Evolutionary conservation across 371 early-diverging fungal genomes (phyloP), one percentile per base, ranked within the genome.

Genomic region (Mucor velutinosus): DNA sequence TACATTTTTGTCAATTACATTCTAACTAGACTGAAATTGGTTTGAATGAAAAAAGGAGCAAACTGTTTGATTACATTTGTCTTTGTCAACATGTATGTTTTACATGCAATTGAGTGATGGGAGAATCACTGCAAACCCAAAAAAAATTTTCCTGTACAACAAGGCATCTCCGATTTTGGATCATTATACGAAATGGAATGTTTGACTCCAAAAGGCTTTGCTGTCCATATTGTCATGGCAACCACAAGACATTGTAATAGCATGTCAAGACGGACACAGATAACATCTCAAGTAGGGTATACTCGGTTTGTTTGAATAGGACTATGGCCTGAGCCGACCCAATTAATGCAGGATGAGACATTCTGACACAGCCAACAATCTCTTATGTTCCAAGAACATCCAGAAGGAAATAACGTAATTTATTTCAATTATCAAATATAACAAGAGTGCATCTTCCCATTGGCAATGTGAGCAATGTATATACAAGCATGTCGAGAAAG

Each of bases 31-130:
- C 53, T 53, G 14, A 4, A 53, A 53, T 53, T 53, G 53, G 53
- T 4, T 27, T 53, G 53, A 53, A 53, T 53, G 53, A 53, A 53
- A 53, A 49, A 53, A 53, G 53, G 53, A 53, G 53, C 21, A 21
- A 45, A 47, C 21, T 47, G 47, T 19, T 47, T 47, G 11, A 47
- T n/a, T 7, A 35, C 37, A 35, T 35, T 10, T 35, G 12, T 35
- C 37, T 35, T 35, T 35, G 37, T 35, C 37, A 35, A 35, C 37
- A 35, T 35, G 37, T 35, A 35, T 35, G 2, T 30, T 30, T 12
- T 7, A 33, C 4, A 8, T 35, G 12, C 12, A 35, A 35, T 53
- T 3, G 4, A 53, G 53, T 27, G 53, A 53, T 53, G 53, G 53
- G 53, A 53, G 53, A 53, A 53, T 53, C 53, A 27, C 53, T 53